Evolutionary conservation across 768 basidiomycete genomes (phyloP), one percentile per base, ranked within the genome.

Genomic region (Mycena maculata): DNA sequence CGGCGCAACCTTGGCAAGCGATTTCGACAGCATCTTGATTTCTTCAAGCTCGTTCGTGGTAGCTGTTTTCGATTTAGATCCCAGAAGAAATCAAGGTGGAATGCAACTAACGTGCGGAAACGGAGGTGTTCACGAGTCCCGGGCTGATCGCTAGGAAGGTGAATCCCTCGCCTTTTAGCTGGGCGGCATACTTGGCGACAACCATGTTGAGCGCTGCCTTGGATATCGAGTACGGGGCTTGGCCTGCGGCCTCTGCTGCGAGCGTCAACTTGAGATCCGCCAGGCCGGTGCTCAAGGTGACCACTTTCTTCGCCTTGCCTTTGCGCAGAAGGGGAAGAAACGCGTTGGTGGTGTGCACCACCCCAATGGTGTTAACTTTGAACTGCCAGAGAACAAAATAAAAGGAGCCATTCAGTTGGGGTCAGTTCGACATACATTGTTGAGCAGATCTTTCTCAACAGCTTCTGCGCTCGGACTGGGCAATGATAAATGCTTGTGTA

Each of bases 161-260:
- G 65, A 81, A 73, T 36, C 80, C 81, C 50, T 82, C 79, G 7
- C 58, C 31, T 63, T 75, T 76, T 66, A 65, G 74, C 41, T 71
- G 49, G 13, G 67, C 70, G 4, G 82, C 79, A 63, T 80, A 83
- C 62, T 82, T 81, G 18, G 75, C 78, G 18, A 76, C 71, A 27
- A 73, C 79, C 74, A 81, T 75, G 60, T 82, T 79, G 7, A 79
- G 45, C 8, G 78, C 83, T 2, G 78, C 76, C 72, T 84, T 83
- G 62, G 80, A 76, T 23, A 80, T 73, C 22, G 72, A 60, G 71
- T 83, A 84, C 13, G 79, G 63, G 4, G 67, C 64, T 27, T 33
- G 12, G 20, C 10, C 42, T 25, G 36, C 22, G 33, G 67, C 56
- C 18, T 65, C 74, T n/a, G 64, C 6, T 7, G 10, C 18, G 11